These are phyloP conservation scores for Chaetomiaceae sp. DNA, from an alignment of 2,329 filamentous ascomycete species.

Conservation along the genomic window DNA sequence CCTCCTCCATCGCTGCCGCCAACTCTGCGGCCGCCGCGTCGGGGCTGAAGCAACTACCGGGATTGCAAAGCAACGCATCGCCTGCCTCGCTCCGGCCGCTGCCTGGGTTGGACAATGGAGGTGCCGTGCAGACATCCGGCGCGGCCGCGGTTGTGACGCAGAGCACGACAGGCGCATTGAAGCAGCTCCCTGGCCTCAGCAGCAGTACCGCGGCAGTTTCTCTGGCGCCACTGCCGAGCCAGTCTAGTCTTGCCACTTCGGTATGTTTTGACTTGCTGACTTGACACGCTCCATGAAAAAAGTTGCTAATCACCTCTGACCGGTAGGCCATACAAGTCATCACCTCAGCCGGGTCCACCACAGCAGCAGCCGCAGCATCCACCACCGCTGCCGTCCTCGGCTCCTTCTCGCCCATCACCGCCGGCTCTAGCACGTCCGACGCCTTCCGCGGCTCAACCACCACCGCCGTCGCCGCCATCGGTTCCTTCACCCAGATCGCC, in stretches of 20 bases:
- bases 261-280: constrained; percentile 3
- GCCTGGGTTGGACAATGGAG: constrained; percentile 16
- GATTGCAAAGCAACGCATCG: constrained; percentile 12
- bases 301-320: too few species aligned
- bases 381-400: neutral
- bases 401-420: constrained; percentile 2
- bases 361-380: neutral
- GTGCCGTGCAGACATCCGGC: neutral
- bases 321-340: neutral
- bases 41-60: constrained; percentile 18
- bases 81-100: constrained; percentile 15
- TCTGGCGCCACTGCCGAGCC: constrained; percentile 1
- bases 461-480: constrained; percentile 1
- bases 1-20: constrained; percentile 15
- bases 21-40: constrained; percentile 13
- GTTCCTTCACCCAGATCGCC: constrained; percentile 7
- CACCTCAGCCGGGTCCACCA: neutral
- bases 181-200: constrained; percentile 6
- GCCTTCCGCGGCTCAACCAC: neutral
- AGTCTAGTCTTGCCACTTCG: constrained; percentile 7
- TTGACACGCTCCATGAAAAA: too few species aligned
- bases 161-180: constrained; percentile 1
- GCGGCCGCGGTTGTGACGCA: constrained; percentile 4
- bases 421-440: neutral
- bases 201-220: neutral